Evolutionary conservation across 2,329 filamentous ascomycete genomes (phyloP).

Genomic region (Arthrobotrys megalospora): DNA sequence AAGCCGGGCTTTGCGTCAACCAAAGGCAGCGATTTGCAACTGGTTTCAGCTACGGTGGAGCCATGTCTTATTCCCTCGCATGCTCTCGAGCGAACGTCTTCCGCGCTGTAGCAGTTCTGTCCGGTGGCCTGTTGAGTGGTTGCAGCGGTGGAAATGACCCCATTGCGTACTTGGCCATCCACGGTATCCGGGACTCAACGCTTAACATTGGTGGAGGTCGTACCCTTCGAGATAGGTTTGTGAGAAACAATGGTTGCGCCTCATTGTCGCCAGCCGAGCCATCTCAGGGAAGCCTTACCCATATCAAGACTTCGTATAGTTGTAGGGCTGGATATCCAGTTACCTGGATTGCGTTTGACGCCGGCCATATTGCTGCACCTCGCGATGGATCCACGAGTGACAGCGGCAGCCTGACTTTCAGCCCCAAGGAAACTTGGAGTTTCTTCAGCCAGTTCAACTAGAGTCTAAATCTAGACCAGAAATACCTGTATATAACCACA

Average conservation of each 20-base stretch:
- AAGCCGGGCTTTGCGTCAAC: constrained; percentile 69
- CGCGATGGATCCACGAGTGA: constrained; percentile 47
- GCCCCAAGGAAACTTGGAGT: constrained; percentile 64
- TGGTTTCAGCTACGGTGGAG: constrained; percentile 70
- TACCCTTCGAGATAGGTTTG: constrained; percentile 67
- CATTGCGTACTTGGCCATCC: constrained; percentile 68
- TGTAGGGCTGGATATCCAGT: constrained; percentile 66
- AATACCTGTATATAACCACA: too few species aligned
- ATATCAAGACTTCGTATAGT: constrained; percentile 62
- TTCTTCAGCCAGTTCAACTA: constrained; percentile 64
- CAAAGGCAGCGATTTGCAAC: constrained; percentile 68
- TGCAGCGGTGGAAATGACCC: constrained; percentile 67
- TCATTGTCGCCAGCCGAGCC: constrained; percentile 62
- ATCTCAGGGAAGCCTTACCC: constrained; percentile 54
- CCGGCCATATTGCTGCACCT: constrained; percentile 64
- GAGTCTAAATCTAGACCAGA: too few species aligned
- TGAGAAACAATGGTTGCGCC: constrained; percentile 67
- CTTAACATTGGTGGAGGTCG: constrained; percentile 66
- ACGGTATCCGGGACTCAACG: constrained; percentile 67
- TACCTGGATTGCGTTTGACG: constrained; percentile 66
- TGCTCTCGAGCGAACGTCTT: constrained; percentile 68
- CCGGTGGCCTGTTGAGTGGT: constrained; percentile 66
- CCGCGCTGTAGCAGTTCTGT: constrained; percentile 67
- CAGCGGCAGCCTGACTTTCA: not conserved
- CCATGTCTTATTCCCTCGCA: constrained; percentile 69